Percentiles rank a stretch among this genome's conserved stretches.
Evolutionary conservation across 768 basidiomycete species (phyloP).

Genomic region (Lactarius sanguifluus): DNA sequence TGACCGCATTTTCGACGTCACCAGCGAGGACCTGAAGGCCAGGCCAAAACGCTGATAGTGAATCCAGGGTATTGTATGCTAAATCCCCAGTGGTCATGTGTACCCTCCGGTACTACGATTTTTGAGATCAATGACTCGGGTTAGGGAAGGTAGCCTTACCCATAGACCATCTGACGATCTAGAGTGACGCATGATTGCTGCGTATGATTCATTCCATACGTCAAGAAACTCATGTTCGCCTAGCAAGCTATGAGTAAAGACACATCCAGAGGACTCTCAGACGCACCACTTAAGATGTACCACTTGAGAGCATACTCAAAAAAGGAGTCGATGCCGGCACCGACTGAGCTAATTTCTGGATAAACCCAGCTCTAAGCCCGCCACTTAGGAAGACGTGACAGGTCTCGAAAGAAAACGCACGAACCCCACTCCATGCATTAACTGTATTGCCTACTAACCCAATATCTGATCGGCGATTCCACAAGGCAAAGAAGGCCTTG

Average conservation of each 20-base stretch:
- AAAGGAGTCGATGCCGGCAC: slow-evolving; percentile 95
- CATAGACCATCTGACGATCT: slow-evolving; percentile 84
- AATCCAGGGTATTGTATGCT: slow-evolving; percentile 82
- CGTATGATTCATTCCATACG: slow-evolving; percentile 41
- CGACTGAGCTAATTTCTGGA: slow-evolving; percentile 78
- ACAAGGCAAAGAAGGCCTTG: slow-evolving; percentile 89
- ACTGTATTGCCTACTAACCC: slow-evolving; percentile 88
- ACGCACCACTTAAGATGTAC: slow-evolving; percentile 79
- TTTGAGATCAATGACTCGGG: slow-evolving; percentile 5
- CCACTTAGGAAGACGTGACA: background rate
- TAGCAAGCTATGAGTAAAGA: slow-evolving; percentile 21
- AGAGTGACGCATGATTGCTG: slow-evolving; percentile 69
- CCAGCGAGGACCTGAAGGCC: slow-evolving; percentile 87
- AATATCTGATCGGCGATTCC: slow-evolving; percentile 86
- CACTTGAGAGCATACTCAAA: slow-evolving; percentile 94
- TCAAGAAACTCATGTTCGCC: slow-evolving; percentile 42
- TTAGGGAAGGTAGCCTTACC: slow-evolving; percentile 47
- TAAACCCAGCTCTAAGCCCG: slow-evolving; percentile 61
- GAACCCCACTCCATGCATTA: slow-evolving; percentile 76
- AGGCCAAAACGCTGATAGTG: slow-evolving; percentile 96
- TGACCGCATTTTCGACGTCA: slow-evolving; percentile 87
- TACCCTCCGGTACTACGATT: slow-evolving; percentile 75
- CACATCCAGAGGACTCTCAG: slow-evolving; percentile 13
- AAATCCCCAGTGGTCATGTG: slow-evolving; percentile 65
- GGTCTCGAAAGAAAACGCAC: slow-evolving; percentile 33